phyloP scores from a whole-genome alignment of 2,329 filamentous ascomycete species.

The Aspergillus sojae region DNA sequence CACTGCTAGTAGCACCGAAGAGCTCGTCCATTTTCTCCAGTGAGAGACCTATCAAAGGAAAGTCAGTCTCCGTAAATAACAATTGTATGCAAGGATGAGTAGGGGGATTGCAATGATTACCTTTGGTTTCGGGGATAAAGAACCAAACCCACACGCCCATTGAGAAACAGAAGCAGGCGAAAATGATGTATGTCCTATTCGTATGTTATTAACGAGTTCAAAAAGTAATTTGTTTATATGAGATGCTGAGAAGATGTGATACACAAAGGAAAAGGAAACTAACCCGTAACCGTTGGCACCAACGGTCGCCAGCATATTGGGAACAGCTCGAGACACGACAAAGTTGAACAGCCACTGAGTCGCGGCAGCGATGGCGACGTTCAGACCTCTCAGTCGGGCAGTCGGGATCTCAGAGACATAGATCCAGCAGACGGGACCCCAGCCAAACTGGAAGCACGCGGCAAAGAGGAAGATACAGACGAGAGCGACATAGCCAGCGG shows the following conservation, averaged over 20 bases:
- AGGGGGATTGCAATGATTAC: conserved; percentile 36
- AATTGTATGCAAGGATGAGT: background rate
- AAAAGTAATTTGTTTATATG: too few species aligned
- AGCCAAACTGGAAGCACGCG: conserved; percentile 69
- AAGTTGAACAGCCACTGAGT: conserved; percentile 78
- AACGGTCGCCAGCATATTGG: conserved; percentile 66
- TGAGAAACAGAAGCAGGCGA: conserved; percentile 65
- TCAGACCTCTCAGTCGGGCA: conserved; percentile 65
- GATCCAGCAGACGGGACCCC: conserved; percentile 75
- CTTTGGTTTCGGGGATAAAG: conserved; percentile 74
- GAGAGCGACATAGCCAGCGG: conserved; percentile 70
- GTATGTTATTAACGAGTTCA: too few species aligned
- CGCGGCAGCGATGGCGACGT: conserved; percentile 68
- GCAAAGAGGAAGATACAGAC: conserved; percentile 74
- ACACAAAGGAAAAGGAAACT: conserved; percentile 21
- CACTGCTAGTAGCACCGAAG: conserved; percentile 62
- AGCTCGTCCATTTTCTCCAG: conserved; percentile 69
- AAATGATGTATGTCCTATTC: conserved; percentile 66
- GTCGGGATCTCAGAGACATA: conserved; percentile 72
- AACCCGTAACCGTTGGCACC: conserved; percentile 54
- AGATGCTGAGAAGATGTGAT: conserved; percentile 21
- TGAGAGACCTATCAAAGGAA: conserved; percentile 39
- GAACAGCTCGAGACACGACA: conserved; percentile 67
- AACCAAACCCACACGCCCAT: conserved; percentile 70
- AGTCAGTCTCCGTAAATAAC: background rate